Evolutionary conservation across 768 basidiomycete species (phyloP), one percentile per base, ranked within the genome.

Genomic region (Phylloporus scabripes): DNA sequence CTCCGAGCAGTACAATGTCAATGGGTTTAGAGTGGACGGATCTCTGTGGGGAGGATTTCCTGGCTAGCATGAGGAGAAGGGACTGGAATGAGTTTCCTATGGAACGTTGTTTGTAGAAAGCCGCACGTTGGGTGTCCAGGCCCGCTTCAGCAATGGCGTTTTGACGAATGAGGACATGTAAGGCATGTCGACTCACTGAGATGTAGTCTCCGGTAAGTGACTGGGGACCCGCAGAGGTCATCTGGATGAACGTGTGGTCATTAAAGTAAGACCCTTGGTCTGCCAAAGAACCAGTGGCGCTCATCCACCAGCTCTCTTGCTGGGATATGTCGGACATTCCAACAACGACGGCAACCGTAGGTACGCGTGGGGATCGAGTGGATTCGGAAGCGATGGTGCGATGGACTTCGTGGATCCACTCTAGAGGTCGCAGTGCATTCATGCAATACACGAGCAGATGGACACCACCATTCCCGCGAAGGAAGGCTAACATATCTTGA

Each of bases 1-100:
- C 64, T 5, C 64, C 70, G 7, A 76, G 66, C 21, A 61, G 60
- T n/a, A 65, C 72, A n/a, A 54, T 66, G 14, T 73, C 70, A 42
- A 55, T 49, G 31, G 40, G 37, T 24, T 45, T 53, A 12, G 52
- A 46, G 18, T 43, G 21, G 40, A 31, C 9, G 5, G 38, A 31
- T 28, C 7, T 7, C 7, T n/a, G 43, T 38, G 53, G 42, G 18
- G 53, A 36, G 9, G 49, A 5, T 11, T 50, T 58, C 41, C 49
- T 18, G 20, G 43, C 31, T 31, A 34, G 29, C 42, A 42, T 24
- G 26, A 45, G 17, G 9, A 47, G 15, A 42, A 61, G 46, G 28
- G 52, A 52, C 6, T 57, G 58, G 12, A 58, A 33, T 38, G 59
- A 51, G 42, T 48, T 46, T 34, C 42, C 56, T 17, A 31, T 33